These are phyloP conservation scores for Sphagnum magellanicum DNA, from an alignment of 228 moss, liverwort and hornwort species.

Conservation along the genomic window DNA sequence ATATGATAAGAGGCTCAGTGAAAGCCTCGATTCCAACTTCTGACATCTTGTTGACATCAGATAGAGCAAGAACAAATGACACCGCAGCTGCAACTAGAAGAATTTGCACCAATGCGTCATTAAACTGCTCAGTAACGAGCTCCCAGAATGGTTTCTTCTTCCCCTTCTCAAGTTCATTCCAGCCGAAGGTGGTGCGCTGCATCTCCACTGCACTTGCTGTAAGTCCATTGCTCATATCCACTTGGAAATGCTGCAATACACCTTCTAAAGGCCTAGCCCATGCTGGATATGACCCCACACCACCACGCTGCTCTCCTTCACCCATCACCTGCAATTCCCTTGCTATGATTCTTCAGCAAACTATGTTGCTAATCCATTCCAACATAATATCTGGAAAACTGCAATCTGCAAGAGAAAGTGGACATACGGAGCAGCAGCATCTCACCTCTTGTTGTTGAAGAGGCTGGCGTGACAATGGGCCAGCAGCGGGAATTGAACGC, in stretches of 20 bases:
- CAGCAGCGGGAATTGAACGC: too few relatives aligned
- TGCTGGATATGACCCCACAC: conserved; percentile 22
- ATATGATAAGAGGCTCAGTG: conserved; percentile 79
- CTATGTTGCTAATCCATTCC: too few relatives aligned
- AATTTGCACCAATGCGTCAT: conserved; percentile 87
- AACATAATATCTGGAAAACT: too few relatives aligned
- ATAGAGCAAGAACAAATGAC: conserved; percentile 57
- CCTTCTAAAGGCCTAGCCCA: conserved; percentile 57
- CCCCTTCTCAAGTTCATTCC: conserved; percentile 85
- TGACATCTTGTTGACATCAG: conserved; percentile 46
- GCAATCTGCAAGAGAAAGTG: too few relatives aligned
- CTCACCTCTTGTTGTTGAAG: too few relatives aligned
- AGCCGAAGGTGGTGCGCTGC: conserved; percentile 47
- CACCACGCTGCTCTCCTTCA: too few relatives aligned
- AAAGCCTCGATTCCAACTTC: conserved; percentile 55
- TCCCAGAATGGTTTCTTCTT: conserved; percentile 85
- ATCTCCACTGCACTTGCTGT: conserved; percentile 33
- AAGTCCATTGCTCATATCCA: conserved; percentile 46
- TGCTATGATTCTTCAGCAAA: too few relatives aligned
- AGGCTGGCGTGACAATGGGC: too few relatives aligned
- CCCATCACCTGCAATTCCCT: too few relatives aligned
- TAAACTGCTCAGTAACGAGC: conserved; percentile 89
- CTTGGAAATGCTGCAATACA: conserved; percentile 52
- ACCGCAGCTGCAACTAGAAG: conserved; percentile 70
- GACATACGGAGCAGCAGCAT: too few relatives aligned